These are phyloP conservation scores for Strobilomyces dryophilus DNA, from an alignment of 768 basidiomycete genomes.

Conservation along the genomic window DNA sequence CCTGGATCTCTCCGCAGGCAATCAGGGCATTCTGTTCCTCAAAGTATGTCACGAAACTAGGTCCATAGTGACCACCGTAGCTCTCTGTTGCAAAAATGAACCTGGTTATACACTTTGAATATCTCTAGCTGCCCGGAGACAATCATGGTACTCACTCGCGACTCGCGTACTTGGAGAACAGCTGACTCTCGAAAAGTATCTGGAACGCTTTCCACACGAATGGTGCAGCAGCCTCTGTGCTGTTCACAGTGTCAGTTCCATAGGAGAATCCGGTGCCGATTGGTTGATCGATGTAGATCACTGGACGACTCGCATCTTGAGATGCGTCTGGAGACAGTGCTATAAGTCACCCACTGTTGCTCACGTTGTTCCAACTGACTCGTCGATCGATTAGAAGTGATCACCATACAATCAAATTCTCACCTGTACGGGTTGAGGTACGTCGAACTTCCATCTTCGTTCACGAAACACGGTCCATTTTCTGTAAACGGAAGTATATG, in stretches of 20 bases:
- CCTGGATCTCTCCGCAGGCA: constrained; percentile 38
- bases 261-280: constrained; percentile 49
- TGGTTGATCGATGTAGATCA: constrained; percentile 43
- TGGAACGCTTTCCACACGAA: constrained; percentile 64
- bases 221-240: constrained; percentile 46
- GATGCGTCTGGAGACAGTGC: not conserved
- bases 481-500: constrained; percentile 32
- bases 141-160: constrained; percentile 43
- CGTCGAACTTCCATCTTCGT: constrained; percentile 48
- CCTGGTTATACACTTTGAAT: constrained; percentile 25
- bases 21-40: constrained; percentile 58
- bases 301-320: constrained; percentile 9
- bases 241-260: constrained; percentile 58
- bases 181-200: constrained; percentile 51
- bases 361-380: constrained; percentile 61
- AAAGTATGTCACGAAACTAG: constrained; percentile 61
- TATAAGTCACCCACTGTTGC: constrained; percentile 54
- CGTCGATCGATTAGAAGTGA: not conserved
- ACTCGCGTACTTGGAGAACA: constrained; percentile 48
- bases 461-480: constrained; percentile 61
- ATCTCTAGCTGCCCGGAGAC: not conserved
- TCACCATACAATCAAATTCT: not conserved
- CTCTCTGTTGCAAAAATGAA: constrained; percentile 65
- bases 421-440: constrained; percentile 59
- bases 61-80: constrained; percentile 67